Evolutionary conservation across 2,329 filamentous ascomycete genomes (phyloP).

Genomic region (Epichloe typhina): DNA sequence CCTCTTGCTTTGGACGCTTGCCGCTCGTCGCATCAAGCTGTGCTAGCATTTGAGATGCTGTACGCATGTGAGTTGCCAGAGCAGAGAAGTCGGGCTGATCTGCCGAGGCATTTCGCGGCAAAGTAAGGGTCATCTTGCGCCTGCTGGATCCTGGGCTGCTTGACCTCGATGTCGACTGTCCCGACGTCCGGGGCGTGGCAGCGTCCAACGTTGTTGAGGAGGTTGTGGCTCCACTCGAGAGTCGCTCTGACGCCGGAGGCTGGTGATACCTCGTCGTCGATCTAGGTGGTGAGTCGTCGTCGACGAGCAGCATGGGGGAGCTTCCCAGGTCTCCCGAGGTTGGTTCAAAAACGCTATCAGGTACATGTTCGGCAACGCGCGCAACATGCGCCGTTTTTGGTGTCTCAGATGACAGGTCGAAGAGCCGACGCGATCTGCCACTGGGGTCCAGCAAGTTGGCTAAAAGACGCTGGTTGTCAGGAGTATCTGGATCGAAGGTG

Average conservation of each 20-base stretch:
- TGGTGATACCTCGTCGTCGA: slow-evolving; percentile 16
- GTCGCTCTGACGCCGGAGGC: slow-evolving; percentile 31
- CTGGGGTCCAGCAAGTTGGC: slow-evolving; percentile 43
- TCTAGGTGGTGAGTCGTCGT: slow-evolving; percentile 28
- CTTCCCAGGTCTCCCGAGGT: slow-evolving; percentile 64
- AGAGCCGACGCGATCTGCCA: slow-evolving; percentile 45
- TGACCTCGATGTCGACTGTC: slow-evolving; percentile 53
- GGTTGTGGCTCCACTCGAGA: slow-evolving; percentile 49
- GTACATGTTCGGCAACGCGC: slow-evolving; percentile 28
- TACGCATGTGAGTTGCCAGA: slow-evolving; percentile 75
- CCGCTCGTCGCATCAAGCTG: slow-evolving; percentile 70
- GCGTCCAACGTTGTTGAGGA: slow-evolving; percentile 46
- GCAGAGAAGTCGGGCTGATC: slow-evolving; percentile 74
- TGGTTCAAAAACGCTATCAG: slow-evolving; percentile 77
- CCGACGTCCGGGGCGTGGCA: slow-evolving; percentile 55
- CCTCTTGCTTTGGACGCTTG: slow-evolving; percentile 67
- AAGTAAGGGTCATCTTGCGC: slow-evolving; percentile 48
- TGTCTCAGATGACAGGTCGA: slow-evolving; percentile 54
- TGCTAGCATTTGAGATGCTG: slow-evolving; percentile 75
- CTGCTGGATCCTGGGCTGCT: slow-evolving; percentile 46
- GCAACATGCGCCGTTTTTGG: slow-evolving; percentile 35
- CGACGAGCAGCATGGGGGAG: slow-evolving; percentile 52
- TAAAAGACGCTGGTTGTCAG: slow-evolving; percentile 57
- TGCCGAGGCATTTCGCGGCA: slow-evolving; percentile 37
- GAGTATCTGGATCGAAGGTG: slow-evolving; percentile 62